Base-by-base conservation (phyloP, 495 filamentous ascomycete genomes). In the Xeromyces bisporus region DNA sequence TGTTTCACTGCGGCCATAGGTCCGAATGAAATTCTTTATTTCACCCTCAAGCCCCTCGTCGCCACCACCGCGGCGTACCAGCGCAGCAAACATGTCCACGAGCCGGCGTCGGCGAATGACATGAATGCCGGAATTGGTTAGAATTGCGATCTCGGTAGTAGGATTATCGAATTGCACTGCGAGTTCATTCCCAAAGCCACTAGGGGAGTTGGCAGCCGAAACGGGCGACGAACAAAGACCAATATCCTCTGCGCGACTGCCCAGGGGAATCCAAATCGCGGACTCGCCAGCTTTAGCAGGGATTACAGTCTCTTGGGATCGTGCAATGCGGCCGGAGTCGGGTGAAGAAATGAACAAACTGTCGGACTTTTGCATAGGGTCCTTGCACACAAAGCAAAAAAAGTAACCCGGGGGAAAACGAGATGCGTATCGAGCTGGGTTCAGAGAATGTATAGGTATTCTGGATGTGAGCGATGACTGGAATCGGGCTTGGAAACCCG, bases 131-230 rank as follows among this genome's bases (percentile, higher is more conserved):
- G 67, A 78, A 39, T 86, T 89, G 6, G 89, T 94, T 34, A 99
- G 60, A 20, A 99, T 74, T 4, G 85, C 91, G 31, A 93, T 70
- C 42, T 96, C 85, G 7, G 77, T 67, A 3, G 75, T 67, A 0
- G 71, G 61, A 15, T 80, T 65, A 43, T 96, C 91, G 38, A 84
- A 94, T 46, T 99, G 89, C 23, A 91, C 75, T 5, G 91, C 84
- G 36, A 93, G 60, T 49, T 99, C 89, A 42, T 99, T 99, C 11
- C 85, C 85, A 44, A 92, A 97, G 0, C 87, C 87, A 9, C 69
- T 50, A 7, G 89, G 81, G 12, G 67, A 68, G n/a, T 47, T 46
- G 0, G 69, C 56, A 9, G 83, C 80, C 10, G 69, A 64, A 25
- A 82, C 82, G 10, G 75, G 66, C 3, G 63, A 58, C 1, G 79